Evolutionary conservation across 352 stramenopile species (phyloP).

Genomic region (Pythium dissotocum): DNA sequence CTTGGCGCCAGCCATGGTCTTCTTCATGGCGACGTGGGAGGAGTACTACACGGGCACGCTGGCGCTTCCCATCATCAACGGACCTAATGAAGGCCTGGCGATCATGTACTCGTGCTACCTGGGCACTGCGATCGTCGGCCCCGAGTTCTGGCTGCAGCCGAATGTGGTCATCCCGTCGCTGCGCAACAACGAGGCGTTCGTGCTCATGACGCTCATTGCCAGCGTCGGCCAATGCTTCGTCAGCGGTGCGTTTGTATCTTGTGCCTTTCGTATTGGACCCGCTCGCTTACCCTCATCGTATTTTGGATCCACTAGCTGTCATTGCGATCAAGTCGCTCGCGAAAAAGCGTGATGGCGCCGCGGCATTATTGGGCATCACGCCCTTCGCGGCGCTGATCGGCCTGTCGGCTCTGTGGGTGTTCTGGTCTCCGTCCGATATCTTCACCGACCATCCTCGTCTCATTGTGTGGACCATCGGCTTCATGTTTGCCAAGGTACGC

Average conservation of each 20-base stretch:
- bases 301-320: conserved; percentile 34
- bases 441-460: conserved; percentile 80
- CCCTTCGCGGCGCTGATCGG: conserved; percentile 69
- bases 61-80: conserved; percentile 95
- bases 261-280: neutral
- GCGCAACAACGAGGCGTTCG: conserved; percentile 80
- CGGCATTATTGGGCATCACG: conserved; percentile 60
- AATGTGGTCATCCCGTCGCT: conserved; percentile 63
- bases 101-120: conserved; percentile 88
- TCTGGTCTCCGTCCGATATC: conserved; percentile 82
- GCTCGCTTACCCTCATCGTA: too few species aligned
- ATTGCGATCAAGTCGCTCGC: conserved; percentile 71
- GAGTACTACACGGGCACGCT: conserved; percentile 97
- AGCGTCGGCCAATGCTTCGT: conserved; percentile 71
- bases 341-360: conserved; percentile 57
- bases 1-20: conserved; percentile 83
- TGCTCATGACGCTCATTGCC: conserved; percentile 67
- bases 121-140: conserved; percentile 59
- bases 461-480: conserved; percentile 83
- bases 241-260: conserved; percentile 43
- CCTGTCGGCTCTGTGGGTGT: conserved; percentile 71
- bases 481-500: conserved; percentile 80
- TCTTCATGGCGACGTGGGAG: conserved; percentile 98
- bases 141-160: conserved; percentile 63
- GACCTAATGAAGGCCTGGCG: conserved; percentile 94